These are phyloP conservation scores for Fusarium sp. DNA, from an alignment of 2,329 filamentous ascomycete genomes.

Conservation along the genomic window DNA sequence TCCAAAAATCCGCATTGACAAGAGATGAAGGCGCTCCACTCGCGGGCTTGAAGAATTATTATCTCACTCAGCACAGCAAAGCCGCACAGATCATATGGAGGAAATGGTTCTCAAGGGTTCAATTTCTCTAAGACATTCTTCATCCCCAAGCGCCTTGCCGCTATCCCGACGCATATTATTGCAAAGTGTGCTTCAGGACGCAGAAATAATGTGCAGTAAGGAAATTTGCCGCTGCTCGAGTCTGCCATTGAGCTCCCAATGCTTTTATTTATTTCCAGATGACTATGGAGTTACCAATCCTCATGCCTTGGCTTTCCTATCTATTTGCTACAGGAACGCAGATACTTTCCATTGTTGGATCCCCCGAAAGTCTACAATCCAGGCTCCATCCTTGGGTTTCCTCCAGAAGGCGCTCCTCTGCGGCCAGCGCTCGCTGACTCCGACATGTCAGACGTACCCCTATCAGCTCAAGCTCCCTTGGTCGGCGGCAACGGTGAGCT, in stretches of 20 bases:
- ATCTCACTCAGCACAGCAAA: constrained; percentile 26
- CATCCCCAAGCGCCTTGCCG: background rate
- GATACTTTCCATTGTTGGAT: background rate
- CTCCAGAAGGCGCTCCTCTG: constrained; percentile 18
- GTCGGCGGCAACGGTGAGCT: constrained; percentile 21
- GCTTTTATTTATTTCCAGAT: background rate
- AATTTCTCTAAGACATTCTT: background rate
- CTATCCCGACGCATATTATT: background rate
- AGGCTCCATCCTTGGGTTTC: constrained; percentile 1
- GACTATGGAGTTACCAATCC: background rate
- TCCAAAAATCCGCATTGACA: constrained; percentile 5
- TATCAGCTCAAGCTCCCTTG: constrained; percentile 15
- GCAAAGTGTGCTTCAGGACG: background rate
- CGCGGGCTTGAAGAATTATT: constrained; percentile 10
- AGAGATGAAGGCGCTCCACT: constrained; percentile 20
- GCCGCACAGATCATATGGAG: constrained; percentile 3
- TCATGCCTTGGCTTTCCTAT: background rate
- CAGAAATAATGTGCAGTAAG: background rate
- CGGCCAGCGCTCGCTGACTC: constrained; percentile 24
- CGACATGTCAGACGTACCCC: constrained; percentile 18
- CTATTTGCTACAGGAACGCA: background rate
- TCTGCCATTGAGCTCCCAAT: background rate
- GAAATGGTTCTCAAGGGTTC: background rate
- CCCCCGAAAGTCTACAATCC: background rate
- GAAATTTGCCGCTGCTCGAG: background rate